phyloP scores from a whole-genome alignment of 345 rosid genomes.

The Fremontodendron californicum region DNA sequence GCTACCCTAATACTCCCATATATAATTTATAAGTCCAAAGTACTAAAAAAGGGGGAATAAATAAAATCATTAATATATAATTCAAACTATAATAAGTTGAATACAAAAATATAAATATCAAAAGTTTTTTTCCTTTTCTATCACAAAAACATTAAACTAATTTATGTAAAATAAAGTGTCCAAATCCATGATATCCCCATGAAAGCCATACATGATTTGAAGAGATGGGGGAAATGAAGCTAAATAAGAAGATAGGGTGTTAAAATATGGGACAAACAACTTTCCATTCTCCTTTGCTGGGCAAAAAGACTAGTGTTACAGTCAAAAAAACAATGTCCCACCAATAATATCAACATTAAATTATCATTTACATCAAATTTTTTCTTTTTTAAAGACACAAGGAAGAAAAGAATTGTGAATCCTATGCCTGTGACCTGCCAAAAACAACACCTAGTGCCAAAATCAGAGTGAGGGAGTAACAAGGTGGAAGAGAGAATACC shows the following conservation, averaged over 20 bases:
- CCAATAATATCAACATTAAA: conserved; percentile 8
- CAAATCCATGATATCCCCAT: too few species aligned
- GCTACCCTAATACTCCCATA: too few species aligned
- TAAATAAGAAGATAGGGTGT: not conserved
- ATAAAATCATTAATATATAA: too few species aligned
- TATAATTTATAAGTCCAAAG: too few species aligned
- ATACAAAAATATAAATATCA: too few species aligned
- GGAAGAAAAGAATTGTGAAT: not conserved
- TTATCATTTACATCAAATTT: conserved; percentile 8
- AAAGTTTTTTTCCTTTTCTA: not conserved
- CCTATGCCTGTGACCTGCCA: conserved; percentile 13
- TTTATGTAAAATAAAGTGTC: not conserved
- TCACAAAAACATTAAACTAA: not conserved
- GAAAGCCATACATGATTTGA: not conserved
- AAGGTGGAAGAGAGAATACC: not conserved
- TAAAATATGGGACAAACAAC: not conserved
- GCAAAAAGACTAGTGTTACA: conserved; percentile 12
- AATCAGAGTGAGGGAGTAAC: not conserved
- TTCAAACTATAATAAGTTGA: too few species aligned
- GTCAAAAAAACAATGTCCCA: not conserved
- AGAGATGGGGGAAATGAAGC: not conserved
- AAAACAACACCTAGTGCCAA: conserved; percentile 9
- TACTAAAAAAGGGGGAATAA: too few species aligned
- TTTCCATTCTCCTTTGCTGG: not conserved
- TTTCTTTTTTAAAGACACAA: not conserved